phyloP scores from a whole-genome alignment of 441 rosid species.

The Croton laevigatus region DNA sequence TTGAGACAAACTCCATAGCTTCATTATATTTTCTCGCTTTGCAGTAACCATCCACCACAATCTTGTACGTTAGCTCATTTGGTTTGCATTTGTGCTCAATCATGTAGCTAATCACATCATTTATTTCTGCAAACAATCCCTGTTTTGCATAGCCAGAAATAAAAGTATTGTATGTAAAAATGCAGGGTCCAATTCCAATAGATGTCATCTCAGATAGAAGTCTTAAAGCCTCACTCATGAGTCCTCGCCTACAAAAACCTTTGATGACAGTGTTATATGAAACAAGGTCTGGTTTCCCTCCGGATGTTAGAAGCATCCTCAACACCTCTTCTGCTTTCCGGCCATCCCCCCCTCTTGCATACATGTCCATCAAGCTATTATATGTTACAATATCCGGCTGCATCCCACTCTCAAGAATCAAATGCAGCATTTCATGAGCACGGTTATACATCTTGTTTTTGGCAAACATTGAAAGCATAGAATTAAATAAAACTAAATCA shows the following conservation, averaged over 20 bases:
- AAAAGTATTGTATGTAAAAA: conserved; percentile 83
- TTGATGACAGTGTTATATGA: conserved; percentile 90
- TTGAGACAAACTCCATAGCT: conserved; percentile 74
- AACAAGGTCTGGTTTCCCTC: conserved; percentile 61
- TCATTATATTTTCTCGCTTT: conserved; percentile 57
- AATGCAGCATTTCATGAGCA: conserved; percentile 51
- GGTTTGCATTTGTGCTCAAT: conserved; percentile 65
- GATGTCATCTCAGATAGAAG: conserved; percentile 67
- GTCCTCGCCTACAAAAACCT: conserved; percentile 84
- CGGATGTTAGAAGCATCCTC: conserved; percentile 40
- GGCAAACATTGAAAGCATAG: conserved; percentile 70
- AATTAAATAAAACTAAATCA: conserved; percentile 73
- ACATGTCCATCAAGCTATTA: conserved; percentile 92
- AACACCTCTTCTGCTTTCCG: conserved; percentile 85
- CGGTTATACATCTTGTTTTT: conserved; percentile 62
- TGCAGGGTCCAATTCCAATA: conserved; percentile 68
- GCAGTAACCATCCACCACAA: conserved; percentile 81
- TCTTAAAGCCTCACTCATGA: conserved; percentile 78
- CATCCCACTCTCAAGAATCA: conserved; percentile 53
- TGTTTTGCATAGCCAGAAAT: conserved; percentile 64
- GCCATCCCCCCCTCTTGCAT: conserved; percentile 74
- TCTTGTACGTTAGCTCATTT: conserved; percentile 75
- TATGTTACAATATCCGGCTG: conserved; percentile 76
- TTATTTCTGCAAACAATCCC: conserved; percentile 63
- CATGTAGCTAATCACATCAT: conserved; percentile 70